Percentiles rank a stretch among this genome's conserved stretches.
Conservation (phyloP, 2,329 filamentous ascomycete species). For the Magnaporthales sp. region DNA sequence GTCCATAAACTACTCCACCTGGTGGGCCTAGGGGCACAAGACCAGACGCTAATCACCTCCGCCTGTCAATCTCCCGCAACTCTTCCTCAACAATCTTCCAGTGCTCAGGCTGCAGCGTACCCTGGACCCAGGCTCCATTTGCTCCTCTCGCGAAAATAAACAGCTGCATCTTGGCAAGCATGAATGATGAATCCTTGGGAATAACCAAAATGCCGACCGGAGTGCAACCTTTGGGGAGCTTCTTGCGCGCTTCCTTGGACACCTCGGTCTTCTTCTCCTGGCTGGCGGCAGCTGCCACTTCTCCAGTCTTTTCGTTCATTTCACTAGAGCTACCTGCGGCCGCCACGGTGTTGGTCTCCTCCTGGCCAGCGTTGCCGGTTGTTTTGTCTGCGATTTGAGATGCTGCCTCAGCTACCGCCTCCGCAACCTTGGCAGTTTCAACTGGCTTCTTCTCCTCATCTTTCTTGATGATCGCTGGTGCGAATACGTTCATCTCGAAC, state of each 20-base stretch:
- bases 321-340: background rate
- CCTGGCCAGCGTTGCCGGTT: background rate
- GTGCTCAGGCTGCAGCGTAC: background rate
- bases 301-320: background rate
- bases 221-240: constrained; percentile 1
- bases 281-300: background rate
- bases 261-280: background rate
- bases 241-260: background rate
- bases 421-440: background rate
- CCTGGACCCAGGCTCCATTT: constrained; percentile 4
- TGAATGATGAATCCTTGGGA: background rate
- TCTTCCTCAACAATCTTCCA: constrained; percentile 4
- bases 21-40: background rate
- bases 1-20: background rate
- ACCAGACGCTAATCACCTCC: constrained; percentile 1
- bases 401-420: background rate
- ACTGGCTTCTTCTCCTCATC: background rate
- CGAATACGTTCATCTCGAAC: constrained; percentile 5
- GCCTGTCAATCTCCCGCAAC: constrained; percentile 2
- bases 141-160: constrained; percentile 1
- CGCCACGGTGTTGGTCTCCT: background rate
- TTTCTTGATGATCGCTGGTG: background rate
- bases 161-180: background rate
- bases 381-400: background rate
- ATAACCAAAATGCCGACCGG: background rate